Conservation (phyloP, 306 rosid species). For the Cucurbita pepo region DNA sequence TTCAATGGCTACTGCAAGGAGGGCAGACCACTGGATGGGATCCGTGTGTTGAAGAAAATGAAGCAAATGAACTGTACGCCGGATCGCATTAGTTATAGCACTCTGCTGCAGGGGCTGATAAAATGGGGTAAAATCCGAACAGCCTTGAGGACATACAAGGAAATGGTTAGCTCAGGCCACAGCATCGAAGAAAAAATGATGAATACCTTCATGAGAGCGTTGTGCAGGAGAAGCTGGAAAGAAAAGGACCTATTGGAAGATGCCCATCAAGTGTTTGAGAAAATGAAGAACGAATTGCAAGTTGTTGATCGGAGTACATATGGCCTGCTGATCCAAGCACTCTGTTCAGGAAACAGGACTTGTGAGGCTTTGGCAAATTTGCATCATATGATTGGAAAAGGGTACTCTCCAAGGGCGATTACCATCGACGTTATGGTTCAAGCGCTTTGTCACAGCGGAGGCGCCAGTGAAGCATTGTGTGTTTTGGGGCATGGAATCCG, state of each 20-base stretch:
- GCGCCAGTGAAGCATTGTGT: conserved; percentile 25
- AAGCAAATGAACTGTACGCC: conserved; percentile 36
- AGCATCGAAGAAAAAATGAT: conserved; percentile 31
- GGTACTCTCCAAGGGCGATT: conserved; percentile 17
- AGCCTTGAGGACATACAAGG: conserved; percentile 30
- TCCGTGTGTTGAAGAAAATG: conserved; percentile 43
- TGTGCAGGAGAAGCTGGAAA: conserved; percentile 29
- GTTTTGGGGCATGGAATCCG: conserved; percentile 20
- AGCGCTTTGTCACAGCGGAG: conserved; percentile 38
- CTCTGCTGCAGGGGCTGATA: conserved; percentile 55
- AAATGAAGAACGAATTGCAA: conserved; percentile 23
- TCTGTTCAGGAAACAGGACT: conserved; percentile 21
- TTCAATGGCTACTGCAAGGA: conserved; percentile 62
- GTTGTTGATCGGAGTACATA: conserved; percentile 25
- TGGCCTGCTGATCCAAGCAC: conserved; percentile 31
- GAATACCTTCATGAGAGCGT: conserved; percentile 41
- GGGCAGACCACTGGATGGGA: conserved; percentile 51
- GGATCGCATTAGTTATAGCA: conserved; percentile 42
- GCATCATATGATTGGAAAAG: conserved; percentile 31
- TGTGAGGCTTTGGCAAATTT: conserved; percentile 28
- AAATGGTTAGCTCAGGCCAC: conserved; percentile 42
- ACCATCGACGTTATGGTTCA: conserved; percentile 24
- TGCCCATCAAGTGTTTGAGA: conserved; percentile 39
- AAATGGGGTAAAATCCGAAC: conserved; percentile 39
- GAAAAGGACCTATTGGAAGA: conserved; percentile 26